These are phyloP conservation scores for Macroventuria anomochaeta DNA, from an alignment of 2,329 filamentous ascomycete species.

Conservation along the genomic window DNA sequence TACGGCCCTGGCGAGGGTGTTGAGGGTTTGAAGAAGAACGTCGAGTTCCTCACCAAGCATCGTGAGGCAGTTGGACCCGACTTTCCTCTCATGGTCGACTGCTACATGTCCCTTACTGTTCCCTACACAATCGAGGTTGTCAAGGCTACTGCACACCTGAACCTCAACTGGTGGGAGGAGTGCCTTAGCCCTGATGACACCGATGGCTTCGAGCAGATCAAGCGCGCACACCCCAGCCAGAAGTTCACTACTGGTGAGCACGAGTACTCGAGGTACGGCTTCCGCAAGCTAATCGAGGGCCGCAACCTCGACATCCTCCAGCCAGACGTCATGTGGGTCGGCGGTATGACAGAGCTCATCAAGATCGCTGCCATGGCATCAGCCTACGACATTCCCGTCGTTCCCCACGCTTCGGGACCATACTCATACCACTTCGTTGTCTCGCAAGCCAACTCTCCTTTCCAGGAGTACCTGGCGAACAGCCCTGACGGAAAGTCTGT, in stretches of 20 bases:
- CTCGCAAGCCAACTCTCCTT: constrained; percentile 89
- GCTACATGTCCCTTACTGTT: constrained; percentile 95
- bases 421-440: constrained; percentile 98
- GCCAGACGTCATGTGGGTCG: constrained; percentile 97
- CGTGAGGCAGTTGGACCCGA: constrained; percentile 84
- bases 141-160: constrained; percentile 79
- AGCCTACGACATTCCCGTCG: constrained; percentile 92
- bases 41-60: constrained; percentile 86
- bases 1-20: constrained; percentile 89
- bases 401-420: constrained; percentile 91
- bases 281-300: constrained; percentile 90
- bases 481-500: constrained; percentile 90
- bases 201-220: constrained; percentile 87
- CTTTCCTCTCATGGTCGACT: constrained; percentile 93
- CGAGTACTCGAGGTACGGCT: constrained; percentile 92
- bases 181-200: constrained; percentile 90
- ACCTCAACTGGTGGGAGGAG: constrained; percentile 98
- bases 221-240: constrained; percentile 84
- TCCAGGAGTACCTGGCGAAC: constrained; percentile 96
- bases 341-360: constrained; percentile 88
- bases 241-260: constrained; percentile 98
- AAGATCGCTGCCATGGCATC: constrained; percentile 88
- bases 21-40: constrained; percentile 82
- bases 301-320: constrained; percentile 94
- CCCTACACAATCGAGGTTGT: constrained; percentile 91